These are phyloP conservation scores for Yamadazyma pseudoaaseri DNA, from an alignment of 1,139 yeast genomes.

Conservation along the genomic window DNA sequence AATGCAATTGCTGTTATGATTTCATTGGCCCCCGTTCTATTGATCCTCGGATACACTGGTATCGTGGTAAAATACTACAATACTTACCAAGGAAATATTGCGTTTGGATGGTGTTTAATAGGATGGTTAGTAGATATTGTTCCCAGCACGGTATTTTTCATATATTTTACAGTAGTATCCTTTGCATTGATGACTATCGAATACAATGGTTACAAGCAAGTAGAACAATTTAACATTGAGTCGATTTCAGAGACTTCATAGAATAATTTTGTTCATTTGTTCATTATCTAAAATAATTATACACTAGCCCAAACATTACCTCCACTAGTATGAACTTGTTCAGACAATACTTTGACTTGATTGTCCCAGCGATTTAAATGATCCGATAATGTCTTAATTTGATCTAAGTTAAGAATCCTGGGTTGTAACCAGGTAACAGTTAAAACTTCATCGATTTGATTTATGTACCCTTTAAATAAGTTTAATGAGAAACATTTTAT, in stretches of 20 bases:
- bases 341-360: slow-evolving; percentile 67
- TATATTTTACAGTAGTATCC: too few relatives aligned
- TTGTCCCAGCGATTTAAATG: slow-evolving; percentile 77
- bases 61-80: neutral
- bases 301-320: slow-evolving; percentile 41
- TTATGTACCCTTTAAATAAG: slow-evolving; percentile 80
- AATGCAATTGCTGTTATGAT: neutral
- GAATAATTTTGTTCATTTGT: neutral
- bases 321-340: slow-evolving; percentile 35
- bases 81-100: neutral
- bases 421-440: slow-evolving; percentile 95
- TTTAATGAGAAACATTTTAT: slow-evolving; percentile 89
- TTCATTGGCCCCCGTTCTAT: neutral
- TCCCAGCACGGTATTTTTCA: neutral
- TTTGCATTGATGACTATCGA: too few relatives aligned
- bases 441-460: slow-evolving; percentile 77
- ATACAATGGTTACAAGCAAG: too few relatives aligned
- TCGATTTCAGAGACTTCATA: too few relatives aligned
- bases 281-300: slow-evolving; percentile 4
- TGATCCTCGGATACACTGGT: neutral
- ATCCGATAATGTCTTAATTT: slow-evolving; percentile 72
- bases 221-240: too few relatives aligned
- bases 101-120: neutral
- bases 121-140: neutral
- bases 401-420: slow-evolving; percentile 78